These are phyloP conservation scores for Spergularia bocconei DNA, from an alignment of 148 eudicot species.

Conservation along the genomic window DNA sequence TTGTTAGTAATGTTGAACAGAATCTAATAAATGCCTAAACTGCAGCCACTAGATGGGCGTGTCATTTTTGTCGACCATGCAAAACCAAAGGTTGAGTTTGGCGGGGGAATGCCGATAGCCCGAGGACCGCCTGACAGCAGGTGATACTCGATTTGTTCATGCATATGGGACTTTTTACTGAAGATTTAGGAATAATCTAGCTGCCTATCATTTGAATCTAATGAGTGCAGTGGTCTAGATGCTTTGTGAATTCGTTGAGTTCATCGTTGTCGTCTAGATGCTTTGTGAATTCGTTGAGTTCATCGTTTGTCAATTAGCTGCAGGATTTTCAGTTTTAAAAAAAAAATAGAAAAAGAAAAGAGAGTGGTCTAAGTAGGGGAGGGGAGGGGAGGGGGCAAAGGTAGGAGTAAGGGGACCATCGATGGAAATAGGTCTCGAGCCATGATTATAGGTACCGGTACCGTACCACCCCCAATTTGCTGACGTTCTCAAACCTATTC, in stretches of 20 bases:
- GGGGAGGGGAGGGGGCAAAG: neutral
- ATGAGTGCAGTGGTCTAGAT: neutral
- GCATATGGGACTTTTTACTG: slow-evolving; percentile 1
- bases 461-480: no score
- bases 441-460: no score
- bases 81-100: slow-evolving; percentile 36
- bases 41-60: slow-evolving; percentile 65
- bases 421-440: no score
- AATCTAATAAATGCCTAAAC: slow-evolving; percentile 11
- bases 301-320: no score
- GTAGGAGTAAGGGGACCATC: no score
- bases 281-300: no score
- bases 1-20: neutral
- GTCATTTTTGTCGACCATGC: slow-evolving; percentile 63
- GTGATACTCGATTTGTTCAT: slow-evolving; percentile 13
- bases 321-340: no score
- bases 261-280: no score
- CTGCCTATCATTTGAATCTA: neutral
- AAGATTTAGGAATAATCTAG: neutral
- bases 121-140: slow-evolving; percentile 66
- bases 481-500: no score
- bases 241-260: no score
- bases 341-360: no score
- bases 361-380: neutral
- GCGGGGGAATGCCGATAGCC: slow-evolving; percentile 54